These are phyloP conservation scores for Amborella trichopoda DNA, from an alignment of 164 flowering plant genomes.

Conservation along the genomic window DNA sequence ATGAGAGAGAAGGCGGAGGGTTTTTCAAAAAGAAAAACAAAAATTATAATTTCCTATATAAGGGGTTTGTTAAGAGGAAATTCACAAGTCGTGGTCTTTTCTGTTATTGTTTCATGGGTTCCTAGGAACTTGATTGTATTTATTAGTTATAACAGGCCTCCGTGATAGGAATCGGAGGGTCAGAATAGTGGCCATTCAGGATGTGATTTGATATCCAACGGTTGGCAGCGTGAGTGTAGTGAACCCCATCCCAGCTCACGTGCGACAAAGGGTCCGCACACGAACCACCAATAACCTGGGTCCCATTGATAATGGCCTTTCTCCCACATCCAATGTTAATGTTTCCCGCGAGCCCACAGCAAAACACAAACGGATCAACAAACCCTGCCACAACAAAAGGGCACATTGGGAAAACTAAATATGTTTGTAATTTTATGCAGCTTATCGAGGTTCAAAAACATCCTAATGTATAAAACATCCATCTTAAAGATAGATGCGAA, in stretches of 20 bases:
- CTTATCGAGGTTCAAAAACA: no score
- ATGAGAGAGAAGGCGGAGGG: no score
- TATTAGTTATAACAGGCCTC: constrained; percentile 15
- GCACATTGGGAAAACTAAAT: no score
- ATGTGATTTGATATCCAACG: constrained; percentile 28
- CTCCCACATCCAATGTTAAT: constrained; percentile 33
- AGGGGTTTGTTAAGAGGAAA: no score
- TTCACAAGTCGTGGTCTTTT: no score
- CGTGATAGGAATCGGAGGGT: constrained; percentile 21
- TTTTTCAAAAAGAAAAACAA: no score
- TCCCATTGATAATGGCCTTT: constrained; percentile 34
- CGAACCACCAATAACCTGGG: constrained; percentile 32
- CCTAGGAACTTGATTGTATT: no score
- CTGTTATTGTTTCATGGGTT: no score
- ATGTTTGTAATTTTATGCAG: no score
- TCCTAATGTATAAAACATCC: no score
- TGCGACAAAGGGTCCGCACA: constrained; percentile 35
- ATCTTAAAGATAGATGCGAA: no score
- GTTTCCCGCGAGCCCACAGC: constrained; percentile 25
- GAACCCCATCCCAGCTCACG: constrained; percentile 77
- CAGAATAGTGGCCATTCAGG: constrained; percentile 32
- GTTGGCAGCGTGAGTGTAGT: constrained; percentile 57
- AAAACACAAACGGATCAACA: constrained; percentile 41
- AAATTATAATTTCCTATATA: no score
- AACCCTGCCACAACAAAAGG: constrained; percentile 28